These are phyloP conservation scores for Daldinia eschscholtzii DNA, from an alignment of 2,329 filamentous ascomycete genomes.

Conservation along the genomic window DNA sequence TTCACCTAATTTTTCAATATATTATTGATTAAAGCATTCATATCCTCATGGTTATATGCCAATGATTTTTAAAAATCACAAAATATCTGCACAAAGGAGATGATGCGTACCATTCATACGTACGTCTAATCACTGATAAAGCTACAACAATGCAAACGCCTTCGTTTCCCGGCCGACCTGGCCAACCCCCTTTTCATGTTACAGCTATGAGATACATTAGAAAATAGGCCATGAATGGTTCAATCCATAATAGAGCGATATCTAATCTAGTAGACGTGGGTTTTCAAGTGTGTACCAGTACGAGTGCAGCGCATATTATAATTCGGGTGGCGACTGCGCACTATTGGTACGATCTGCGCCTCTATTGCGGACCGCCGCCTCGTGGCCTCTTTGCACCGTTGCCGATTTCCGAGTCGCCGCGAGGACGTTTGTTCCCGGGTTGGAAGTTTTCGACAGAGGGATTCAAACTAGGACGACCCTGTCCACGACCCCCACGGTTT, in stretches of 20 bases:
- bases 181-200: constrained; percentile 24
- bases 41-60: neutral
- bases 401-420: constrained; percentile 61
- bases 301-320: constrained; percentile 11
- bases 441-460: constrained; percentile 66
- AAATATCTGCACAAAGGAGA: constrained; percentile 41
- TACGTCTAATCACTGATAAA: constrained; percentile 28
- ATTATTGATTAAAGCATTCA: neutral
- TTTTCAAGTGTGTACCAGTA: constrained; percentile 3
- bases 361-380: constrained; percentile 50
- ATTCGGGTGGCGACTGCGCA: neutral
- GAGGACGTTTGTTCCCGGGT: constrained; percentile 66
- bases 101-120: constrained; percentile 38
- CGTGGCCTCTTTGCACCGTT: constrained; percentile 57
- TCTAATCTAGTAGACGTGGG: neutral
- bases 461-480: constrained; percentile 59
- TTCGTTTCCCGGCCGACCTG: constrained; percentile 29
- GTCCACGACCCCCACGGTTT: constrained; percentile 57
- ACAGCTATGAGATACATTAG: constrained; percentile 15
- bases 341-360: constrained; percentile 39
- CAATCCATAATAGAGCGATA: constrained; percentile 1
- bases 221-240: neutral
- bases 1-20: neutral
- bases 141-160: constrained; percentile 31
- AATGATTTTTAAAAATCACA: neutral